Conservation (phyloP, 495 filamentous ascomycete genomes). For the Hypomontagnella submonticulosa region DNA sequence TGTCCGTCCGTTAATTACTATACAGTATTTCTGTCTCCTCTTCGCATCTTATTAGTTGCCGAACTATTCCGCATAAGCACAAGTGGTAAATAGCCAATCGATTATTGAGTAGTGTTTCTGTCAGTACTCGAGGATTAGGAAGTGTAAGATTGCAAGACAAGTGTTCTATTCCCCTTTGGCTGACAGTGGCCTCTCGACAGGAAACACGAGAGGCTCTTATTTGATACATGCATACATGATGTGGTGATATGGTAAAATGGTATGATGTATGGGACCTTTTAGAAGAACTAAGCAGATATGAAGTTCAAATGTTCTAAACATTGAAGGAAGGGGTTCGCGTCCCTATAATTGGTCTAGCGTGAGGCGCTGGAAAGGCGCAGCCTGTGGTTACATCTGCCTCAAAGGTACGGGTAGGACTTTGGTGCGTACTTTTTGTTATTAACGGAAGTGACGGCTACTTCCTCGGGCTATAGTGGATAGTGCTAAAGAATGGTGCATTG, state of each 20-base stretch:
- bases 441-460: slow-evolving; percentile 35
- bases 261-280: slow-evolving; percentile 32
- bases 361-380: slow-evolving; percentile 47
- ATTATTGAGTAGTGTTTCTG: no score
- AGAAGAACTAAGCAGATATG: not conserved
- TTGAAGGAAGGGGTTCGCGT: slow-evolving; percentile 27
- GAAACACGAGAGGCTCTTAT: not conserved
- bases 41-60: no score
- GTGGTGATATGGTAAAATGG: slow-evolving; percentile 17
- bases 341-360: slow-evolving; percentile 37
- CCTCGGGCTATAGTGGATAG: not conserved
- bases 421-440: slow-evolving; percentile 32
- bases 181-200: no score
- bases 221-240: slow-evolving; percentile 9
- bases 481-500: not conserved
- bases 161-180: no score
- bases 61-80: not conserved
- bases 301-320: not conserved
- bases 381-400: slow-evolving; percentile 40
- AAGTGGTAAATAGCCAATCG: not conserved
- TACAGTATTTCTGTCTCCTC: not conserved
- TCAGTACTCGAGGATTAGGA: no score
- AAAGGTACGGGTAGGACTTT: slow-evolving; percentile 45
- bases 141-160: no score
- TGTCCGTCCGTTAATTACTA: not conserved